A percentile compares a stretch with the other conserved stretches of the same genome.
These are phyloP conservation scores for Ceratocystis cacaofunesta DNA, from an alignment of 2,329 filamentous ascomycete species.

Conservation along the genomic window DNA sequence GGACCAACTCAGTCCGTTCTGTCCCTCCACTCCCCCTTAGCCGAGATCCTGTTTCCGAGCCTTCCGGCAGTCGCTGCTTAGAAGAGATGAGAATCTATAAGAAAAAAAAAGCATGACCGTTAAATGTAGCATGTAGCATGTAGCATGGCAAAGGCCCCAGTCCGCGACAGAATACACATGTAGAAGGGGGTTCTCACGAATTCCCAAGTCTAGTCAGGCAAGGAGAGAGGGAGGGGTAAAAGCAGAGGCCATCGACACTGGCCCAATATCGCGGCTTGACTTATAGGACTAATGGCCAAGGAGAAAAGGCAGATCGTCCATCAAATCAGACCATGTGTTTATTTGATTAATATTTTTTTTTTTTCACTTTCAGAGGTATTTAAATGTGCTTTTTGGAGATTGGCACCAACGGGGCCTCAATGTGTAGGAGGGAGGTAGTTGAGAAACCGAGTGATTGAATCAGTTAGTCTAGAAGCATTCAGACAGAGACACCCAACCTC, in stretches of 20 bases:
- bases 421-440: not conserved
- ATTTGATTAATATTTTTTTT: not conserved
- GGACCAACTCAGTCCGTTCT: too few relatives aligned
- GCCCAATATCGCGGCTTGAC: not conserved
- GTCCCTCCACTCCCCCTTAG: too few relatives aligned
- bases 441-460: not conserved
- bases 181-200: not conserved
- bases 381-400: not conserved
- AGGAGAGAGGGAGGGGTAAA: not conserved
- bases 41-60: not conserved
- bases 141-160: not conserved
- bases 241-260: too few relatives aligned
- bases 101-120: not conserved
- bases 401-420: not conserved
- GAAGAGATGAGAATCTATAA: not conserved
- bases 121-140: not conserved
- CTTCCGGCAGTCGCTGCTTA: not conserved
- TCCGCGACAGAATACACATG: not conserved
- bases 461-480: too few relatives aligned
- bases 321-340: not conserved
- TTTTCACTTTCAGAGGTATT: not conserved
- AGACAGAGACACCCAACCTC: too few relatives aligned
- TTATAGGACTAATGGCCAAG: not conserved
- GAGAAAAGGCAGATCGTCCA: not conserved
- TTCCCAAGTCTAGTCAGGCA: not conserved